Evolutionary conservation across 1,284 basidiomycete genomes (phyloP).

Genomic region (Somion occarium): DNA sequence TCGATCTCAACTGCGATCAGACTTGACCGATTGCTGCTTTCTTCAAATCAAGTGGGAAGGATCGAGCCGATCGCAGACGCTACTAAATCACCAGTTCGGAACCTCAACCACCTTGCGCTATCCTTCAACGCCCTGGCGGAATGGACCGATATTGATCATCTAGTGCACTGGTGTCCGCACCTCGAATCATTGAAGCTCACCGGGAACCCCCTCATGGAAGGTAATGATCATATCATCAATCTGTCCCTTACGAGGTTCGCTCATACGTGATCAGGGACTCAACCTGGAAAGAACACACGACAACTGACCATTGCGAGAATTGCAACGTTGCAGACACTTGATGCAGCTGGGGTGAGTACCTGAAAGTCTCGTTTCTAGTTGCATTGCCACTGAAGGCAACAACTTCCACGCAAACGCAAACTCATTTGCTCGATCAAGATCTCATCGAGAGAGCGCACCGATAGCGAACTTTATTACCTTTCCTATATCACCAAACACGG

Average conservation of each 20-base stretch:
- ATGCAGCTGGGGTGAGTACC: constrained; percentile 59
- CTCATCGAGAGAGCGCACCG: constrained; percentile 67
- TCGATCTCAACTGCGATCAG: constrained; percentile 28
- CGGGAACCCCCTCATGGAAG: constrained; percentile 59
- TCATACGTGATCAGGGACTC: background rate
- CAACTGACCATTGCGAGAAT: constrained; percentile 73
- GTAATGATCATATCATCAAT: constrained; percentile 27
- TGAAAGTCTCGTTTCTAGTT: constrained; percentile 4
- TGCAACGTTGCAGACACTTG: constrained; percentile 56
- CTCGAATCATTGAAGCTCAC: constrained; percentile 55
- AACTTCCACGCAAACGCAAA: background rate
- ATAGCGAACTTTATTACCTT: constrained; percentile 85
- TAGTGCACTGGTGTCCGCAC: constrained; percentile 61
- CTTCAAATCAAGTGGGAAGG: constrained; percentile 56
- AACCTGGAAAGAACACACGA: constrained; percentile 44
- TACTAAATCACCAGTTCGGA: constrained; percentile 19
- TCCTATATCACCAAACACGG: constrained; percentile 49
- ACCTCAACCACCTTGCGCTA: constrained; percentile 54
- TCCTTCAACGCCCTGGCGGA: constrained; percentile 54
- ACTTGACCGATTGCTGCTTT: constrained; percentile 63
- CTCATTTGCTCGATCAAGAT: constrained; percentile 40
- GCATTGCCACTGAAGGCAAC: background rate
- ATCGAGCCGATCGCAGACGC: constrained; percentile 24
- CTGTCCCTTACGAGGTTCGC: background rate
- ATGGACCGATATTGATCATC: constrained; percentile 71